Evolutionary conservation across 2,329 filamentous ascomycete species (phyloP), one percentile per base, ranked within the genome.

Genomic region (Diaporthe sp.): DNA sequence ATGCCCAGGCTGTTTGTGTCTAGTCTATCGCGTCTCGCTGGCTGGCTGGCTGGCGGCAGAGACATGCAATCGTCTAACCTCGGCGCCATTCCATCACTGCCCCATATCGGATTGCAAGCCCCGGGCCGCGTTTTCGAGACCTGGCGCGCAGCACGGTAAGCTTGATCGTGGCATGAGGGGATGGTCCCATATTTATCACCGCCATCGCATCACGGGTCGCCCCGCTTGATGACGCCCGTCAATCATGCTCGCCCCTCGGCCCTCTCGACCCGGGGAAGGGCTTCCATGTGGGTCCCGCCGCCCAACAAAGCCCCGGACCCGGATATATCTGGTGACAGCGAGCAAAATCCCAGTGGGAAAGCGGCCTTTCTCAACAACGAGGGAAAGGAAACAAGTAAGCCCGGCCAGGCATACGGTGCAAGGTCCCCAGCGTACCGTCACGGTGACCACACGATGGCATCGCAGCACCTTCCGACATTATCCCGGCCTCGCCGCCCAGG

Each of bases 281-380:
- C 47, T 51, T 68, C 25, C 63, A 53, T 27, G 63, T 68, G 63
- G 63, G 47, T 53, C 63, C 39, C 47, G 63, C 47, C 32, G 63
- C 63, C 63, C 63, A 68, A 68, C 47, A 68, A 53, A 53, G 30
- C 22, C 30, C 63, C 63, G 63, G 32, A 30, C 47, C 63, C 63
- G 47, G 63, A 68, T 68, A 53, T 32, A 68, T 68, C 63, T 53
- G 63, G 63, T 53, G 63, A 30, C 32, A 68, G 47, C 63, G 63
- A 53, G 63, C 30, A 53, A 68, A 39, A 39, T n/a, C 63, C 47
- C 63, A 68, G 63, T 30, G 63, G 47, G 32, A 50, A 53, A 25
- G 47, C 17, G 13, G 30, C 27, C 32, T 27, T 32, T 53, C 63
- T 39, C 63, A 53, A 66, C 63, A n/a, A 30, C 10, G 39, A 50